Percentiles rank a stretch among this genome's conserved stretches.
Conservation (phyloP, 805 yeast genomes). For the Teunomyces gatunensis region DNA sequence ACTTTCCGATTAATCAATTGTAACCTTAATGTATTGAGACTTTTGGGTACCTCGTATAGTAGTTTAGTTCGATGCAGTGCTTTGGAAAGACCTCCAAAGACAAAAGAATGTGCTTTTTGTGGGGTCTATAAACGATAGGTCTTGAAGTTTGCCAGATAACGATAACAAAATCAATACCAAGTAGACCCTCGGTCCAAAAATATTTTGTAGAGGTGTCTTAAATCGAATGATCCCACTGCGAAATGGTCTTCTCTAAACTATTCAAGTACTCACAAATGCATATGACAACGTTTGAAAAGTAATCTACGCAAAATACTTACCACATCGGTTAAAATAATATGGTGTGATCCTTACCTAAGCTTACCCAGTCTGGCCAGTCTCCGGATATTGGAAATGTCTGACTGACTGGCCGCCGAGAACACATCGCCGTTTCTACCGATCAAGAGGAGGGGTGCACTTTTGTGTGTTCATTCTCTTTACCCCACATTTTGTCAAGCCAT, state of each 20-base stretch:
- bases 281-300: not conserved
- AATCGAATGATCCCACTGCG: not conserved
- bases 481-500: not conserved
- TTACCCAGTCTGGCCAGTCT: not conserved
- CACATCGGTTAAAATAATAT: not conserved
- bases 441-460: not conserved
- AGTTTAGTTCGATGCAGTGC: too few species aligned
- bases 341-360: not conserved
- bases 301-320: not conserved
- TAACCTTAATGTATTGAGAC: too few species aligned
- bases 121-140: not conserved
- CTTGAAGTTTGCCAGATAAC: not conserved
- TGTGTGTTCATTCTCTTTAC: constrained; percentile 1
- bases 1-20: too few species aligned
- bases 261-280: not conserved
- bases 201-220: not conserved
- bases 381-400: not conserved
- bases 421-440: not conserved
- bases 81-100: too few species aligned
- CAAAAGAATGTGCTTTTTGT: not conserved
- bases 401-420: not conserved
- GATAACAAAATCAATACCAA: not conserved
- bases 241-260: not conserved
- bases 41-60: too few species aligned
- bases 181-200: not conserved